Evolutionary conservation across 2,329 filamentous ascomycete species (phyloP).

Genomic region (Chalaropsis ovoidea): DNA sequence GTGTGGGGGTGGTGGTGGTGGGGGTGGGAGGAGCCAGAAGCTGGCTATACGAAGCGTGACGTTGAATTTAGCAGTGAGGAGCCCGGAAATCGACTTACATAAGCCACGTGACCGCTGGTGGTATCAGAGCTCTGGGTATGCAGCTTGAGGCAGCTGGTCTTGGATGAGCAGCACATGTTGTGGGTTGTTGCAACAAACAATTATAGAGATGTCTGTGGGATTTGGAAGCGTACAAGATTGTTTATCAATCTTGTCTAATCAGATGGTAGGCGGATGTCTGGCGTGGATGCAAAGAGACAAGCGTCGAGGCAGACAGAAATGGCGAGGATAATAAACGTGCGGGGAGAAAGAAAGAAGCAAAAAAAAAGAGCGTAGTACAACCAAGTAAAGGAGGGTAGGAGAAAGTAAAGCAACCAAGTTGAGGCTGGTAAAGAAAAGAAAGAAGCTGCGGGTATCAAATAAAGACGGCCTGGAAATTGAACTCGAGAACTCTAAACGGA

Average conservation of each 20-base stretch:
- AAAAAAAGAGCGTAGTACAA: constrained; percentile 5
- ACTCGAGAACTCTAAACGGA: not conserved
- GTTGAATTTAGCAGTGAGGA: not conserved
- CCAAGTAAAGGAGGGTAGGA: not conserved
- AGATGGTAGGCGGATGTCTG: not conserved
- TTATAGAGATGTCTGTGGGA: no score
- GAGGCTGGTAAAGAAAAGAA: not conserved
- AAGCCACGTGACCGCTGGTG: not conserved
- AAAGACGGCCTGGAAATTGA: not conserved
- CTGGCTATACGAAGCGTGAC: not conserved
- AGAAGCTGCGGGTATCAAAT: not conserved
- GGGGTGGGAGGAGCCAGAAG: no score
- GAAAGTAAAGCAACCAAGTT: not conserved
- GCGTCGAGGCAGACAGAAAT: not conserved
- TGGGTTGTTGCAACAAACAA: not conserved
- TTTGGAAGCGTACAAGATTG: not conserved
- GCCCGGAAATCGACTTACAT: constrained; percentile 3
- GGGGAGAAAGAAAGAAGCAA: not conserved
- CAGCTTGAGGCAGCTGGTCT: not conserved
- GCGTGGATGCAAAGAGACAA: no score
- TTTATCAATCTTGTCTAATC: not conserved
- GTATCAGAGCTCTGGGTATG: not conserved
- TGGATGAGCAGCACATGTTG: constrained; percentile 4
- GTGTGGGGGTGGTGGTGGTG: no score
- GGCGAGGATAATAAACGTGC: not conserved